These are phyloP conservation scores for Oryza meyeriana DNA, from an alignment of 176 grass and related monocot genomes.

Conservation along the genomic window DNA sequence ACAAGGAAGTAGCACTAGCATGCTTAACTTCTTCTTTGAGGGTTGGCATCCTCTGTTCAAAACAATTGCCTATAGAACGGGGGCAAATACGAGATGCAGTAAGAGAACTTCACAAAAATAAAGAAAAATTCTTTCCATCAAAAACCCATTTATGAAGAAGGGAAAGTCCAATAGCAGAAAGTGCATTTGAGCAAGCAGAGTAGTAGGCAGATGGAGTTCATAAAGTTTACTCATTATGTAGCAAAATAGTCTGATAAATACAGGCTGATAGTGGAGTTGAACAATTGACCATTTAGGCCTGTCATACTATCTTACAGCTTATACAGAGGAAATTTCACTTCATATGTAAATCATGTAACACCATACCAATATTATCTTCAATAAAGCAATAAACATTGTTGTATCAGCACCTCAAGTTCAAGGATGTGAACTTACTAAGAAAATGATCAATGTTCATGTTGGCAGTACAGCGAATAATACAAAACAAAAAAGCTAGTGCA, in stretches of 20 bases:
- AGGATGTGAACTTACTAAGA: neutral
- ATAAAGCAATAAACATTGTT: neutral
- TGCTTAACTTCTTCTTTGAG: neutral
- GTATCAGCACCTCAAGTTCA: neutral
- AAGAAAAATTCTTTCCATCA: neutral
- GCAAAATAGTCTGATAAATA: neutral
- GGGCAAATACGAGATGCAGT: neutral
- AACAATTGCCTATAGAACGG: neutral
- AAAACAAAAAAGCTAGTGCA: neutral
- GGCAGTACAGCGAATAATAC: neutral
- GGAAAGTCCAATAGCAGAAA: neutral
- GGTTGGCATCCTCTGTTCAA: neutral
- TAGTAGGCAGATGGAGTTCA: neutral
- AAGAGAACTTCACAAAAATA: neutral
- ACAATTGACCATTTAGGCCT: neutral
- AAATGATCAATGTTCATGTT: neutral
- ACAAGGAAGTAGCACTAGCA: neutral
- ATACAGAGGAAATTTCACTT: neutral
- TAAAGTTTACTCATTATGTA: neutral
- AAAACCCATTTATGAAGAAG: neutral
- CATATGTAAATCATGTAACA: neutral
- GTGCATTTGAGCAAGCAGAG: neutral
- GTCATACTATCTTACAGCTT: neutral
- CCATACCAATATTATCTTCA: neutral
- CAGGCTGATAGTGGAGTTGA: neutral